Evolutionary conservation across 495 filamentous ascomycete genomes (phyloP), one percentile per base, ranked within the genome.

Genomic region (Penicilliopsis zonata): DNA sequence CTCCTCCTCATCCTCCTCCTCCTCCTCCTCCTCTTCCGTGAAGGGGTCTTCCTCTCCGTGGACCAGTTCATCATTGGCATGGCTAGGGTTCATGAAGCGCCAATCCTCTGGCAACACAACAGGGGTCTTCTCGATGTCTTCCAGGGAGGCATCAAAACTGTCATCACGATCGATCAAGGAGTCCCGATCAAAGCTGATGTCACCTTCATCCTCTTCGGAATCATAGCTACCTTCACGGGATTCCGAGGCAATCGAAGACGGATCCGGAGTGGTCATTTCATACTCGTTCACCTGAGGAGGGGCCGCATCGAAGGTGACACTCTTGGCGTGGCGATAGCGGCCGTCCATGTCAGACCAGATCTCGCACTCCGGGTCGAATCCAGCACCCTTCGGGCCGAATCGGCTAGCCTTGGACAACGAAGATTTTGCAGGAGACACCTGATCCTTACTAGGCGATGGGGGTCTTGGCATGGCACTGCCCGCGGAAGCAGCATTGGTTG

Each of bases 51-150:
- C 80, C 2, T 78, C 64, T 29, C 62, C 46, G 30, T 66, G 61
- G 17, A 56, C 63, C 10, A 74, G 44, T 1, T 61, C 63, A 6
- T 56, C 65, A 33, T 80, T 63, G 3, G 65, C 67, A 20, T 49
- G 53, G n/a, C 49, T 52, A 2, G 80, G 77, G 38, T 68, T 78
- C 69, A 81, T 80, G 40, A 84, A 80, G 27, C 81, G 72, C 90
- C 90, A 98, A 44, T 94, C 86, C 42, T 95, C 92, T 2, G 90
- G 90, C 28, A 92, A 70, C 17, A 98, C 90, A 13, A 98, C 92
- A 2, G 90, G 88, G 1, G 92, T 95, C 61, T 95, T 94, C 42
- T 93, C 86, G 13, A 84, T 82, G 47, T 98, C 90, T 55, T 96
- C 88, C 15, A 94, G 69, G 3, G 84, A 88, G 3, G 80, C 86